Conservation (phyloP, 495 filamentous ascomycete species). For the Evernia prunastri region DNA sequence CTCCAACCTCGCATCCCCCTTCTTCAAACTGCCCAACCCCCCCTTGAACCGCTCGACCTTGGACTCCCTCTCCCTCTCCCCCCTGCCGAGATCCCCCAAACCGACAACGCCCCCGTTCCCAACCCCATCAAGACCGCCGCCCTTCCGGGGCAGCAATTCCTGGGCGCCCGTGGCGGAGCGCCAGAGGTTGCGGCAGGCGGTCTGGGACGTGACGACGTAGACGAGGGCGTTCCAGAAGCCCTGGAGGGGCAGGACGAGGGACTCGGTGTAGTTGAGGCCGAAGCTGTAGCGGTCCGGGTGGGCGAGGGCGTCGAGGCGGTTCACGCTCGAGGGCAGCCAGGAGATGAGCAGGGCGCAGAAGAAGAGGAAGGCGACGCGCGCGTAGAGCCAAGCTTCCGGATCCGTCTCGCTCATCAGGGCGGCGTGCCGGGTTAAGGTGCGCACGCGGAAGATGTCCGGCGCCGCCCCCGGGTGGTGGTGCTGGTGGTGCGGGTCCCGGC, state of each 20-base stretch:
- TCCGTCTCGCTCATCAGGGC: slow-evolving; percentile 29
- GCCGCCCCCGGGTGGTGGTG: slow-evolving; percentile 9
- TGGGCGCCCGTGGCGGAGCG: slow-evolving; percentile 9
- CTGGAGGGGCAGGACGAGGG: slow-evolving; percentile 73
- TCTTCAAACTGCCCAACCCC: background rate
- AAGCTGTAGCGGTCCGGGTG: slow-evolving; percentile 47
- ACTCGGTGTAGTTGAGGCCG: slow-evolving; percentile 60
- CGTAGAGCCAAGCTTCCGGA: slow-evolving; percentile 63
- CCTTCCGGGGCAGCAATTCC: slow-evolving; percentile 4
- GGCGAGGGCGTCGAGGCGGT: slow-evolving; percentile 65
- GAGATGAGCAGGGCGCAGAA: slow-evolving; percentile 75
- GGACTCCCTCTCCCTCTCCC: background rate
- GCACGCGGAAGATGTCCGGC: slow-evolving; percentile 21
- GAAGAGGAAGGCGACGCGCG: slow-evolving; percentile 79
- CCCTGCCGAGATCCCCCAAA: background rate
- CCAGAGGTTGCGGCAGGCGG: slow-evolving; percentile 19
- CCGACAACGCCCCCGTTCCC: background rate
- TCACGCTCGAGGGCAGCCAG: slow-evolving; percentile 77
- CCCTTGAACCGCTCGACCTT: background rate
- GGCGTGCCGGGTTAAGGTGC: slow-evolving; percentile 25
- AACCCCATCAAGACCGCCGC: background rate
- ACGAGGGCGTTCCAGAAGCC: slow-evolving; percentile 85
- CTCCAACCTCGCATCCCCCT: slow-evolving; percentile 11
- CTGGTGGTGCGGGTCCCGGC: background rate
- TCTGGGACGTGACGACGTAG: slow-evolving; percentile 59